Base-by-base conservation (phyloP, 1,139 yeast species). In the Kurtzmaniella quercitrusa region DNA sequence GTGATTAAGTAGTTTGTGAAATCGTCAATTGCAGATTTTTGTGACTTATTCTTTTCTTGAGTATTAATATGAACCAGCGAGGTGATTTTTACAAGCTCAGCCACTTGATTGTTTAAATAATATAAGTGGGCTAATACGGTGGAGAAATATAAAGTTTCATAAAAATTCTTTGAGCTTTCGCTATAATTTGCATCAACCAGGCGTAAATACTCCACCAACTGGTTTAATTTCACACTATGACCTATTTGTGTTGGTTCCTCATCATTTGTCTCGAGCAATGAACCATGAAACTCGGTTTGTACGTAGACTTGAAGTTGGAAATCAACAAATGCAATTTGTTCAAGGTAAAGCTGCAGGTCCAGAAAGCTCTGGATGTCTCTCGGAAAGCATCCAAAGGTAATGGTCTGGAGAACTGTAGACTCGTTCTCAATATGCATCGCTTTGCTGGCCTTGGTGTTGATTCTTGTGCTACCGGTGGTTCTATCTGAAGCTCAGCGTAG, bases 381-480 rank as follows among this genome's bases (percentile, higher is more conserved):
- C 8, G 78, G 78, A 44, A 69, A 72, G 42, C 70, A 58, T 15
- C 76, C 76, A 36, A 68, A 52, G 41, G 59, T 61, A 47, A 72
- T 57, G 2, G 69, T 60, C 39, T n/a, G 37, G 15, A 34, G 26
- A 14, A 14, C 34, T 47, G 33, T 48, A 37, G 16, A 41, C 41
- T 3, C 35, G 33, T 46, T 40, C 41, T 50, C 53, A 16, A 49
- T 50, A 32, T 42, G 41, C 54, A 51, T 52, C 6, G 28, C 33
- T 38, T 2, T 14, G 33, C 14, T 12, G 9, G 30, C 30, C 12
- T 26, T 16, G 38, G 32, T 36, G 26, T n/a, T 14, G 35, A 18
- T 41, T 14, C 17, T 38, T 14, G 8, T 17, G 18, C 40, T n/a
- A 11, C 34, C 11, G 22, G 38, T 35, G 36, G 14, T 19, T n/a